Evolutionary conservation across 352 stramenopile species (phyloP), one percentile per base, ranked within the genome.

Genomic region (Thraustotheca clavata): DNA sequence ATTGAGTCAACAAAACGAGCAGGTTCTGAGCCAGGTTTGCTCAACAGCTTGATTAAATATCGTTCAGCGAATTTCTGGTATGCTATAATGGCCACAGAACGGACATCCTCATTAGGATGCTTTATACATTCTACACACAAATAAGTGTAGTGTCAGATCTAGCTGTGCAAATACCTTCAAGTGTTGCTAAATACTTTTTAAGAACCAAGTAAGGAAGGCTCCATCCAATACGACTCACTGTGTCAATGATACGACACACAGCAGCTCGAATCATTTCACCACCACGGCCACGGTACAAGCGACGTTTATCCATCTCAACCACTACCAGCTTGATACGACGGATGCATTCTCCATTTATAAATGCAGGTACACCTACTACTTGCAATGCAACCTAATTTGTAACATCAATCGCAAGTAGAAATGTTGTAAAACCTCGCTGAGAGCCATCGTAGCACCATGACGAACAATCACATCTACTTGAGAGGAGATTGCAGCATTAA

Each of bases 181-280:
- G 61, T 31, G 89, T 83, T 1, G 50, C 47, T 5, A 91, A 22
- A 60, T 91, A 94, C 48, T 86, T 90, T 62, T 94, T 94, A 20
- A 91, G 70, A 49, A 85, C 73, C 26, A 69, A 73, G 50, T 89
- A 83, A 18, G 71, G 73, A 22, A 91, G 46, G 40, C 68, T 75
- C 48, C 89, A 73, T 18, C 73, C 73, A 22, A 75, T 72, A 39
- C 73, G 70, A 0, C 74, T 57, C 29, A 98, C 86, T 35, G 88
- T 91, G 77, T 98, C 83, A 71, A 99, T 97, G 57, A 99, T 73
- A 60, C 90, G 72, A 71, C 96, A 99, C 41, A 96, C 86, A 31
- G 96, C 95, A 14, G 69, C 68, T 35, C 96, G 89, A 67, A 99
- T 98, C 34, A 98, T 87, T 68, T 99, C 95, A 18, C 96, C 96